Base-by-base conservation (phyloP, 2,329 filamentous ascomycete genomes). In the Fonsecaea nubica region DNA sequence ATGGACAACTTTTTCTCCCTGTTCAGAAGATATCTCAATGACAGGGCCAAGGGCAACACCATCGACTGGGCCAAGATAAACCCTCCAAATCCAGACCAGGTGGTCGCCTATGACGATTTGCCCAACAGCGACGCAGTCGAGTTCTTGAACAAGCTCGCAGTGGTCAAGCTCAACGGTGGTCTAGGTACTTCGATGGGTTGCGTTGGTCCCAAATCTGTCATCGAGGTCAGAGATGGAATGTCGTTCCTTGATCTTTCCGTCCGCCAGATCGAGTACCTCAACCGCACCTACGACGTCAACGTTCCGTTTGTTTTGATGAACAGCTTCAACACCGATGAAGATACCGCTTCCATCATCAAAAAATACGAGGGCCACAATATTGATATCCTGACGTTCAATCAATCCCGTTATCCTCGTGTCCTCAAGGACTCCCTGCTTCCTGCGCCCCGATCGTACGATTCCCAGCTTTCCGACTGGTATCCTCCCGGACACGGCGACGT, bases 1-100 rank as follows among this genome's bases (percentile, higher is more conserved):
- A 98, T 97, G 93, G 95, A 99, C 88, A 99, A 99, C 89, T 99
- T 99, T 87, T 99, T 99, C 79, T 90, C 93, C 68, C 90, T 99
- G 69, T 99, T 99, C 90, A 91, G 95, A 78, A 89, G 95, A 82
- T 99, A 97, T 83, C 85, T 99, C 71, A 97, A 97, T 79, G 95
- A 98, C 85, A 97, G 97, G 86, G 94, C 95, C 77, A 98, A 98
- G 89, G 93, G 94, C 80, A 97, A 95, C 79, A 89, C 89, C 59
- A 88, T 95, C 87, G 92, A 97, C 80, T 99, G 95, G 95, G 93
- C 96, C 72, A 92, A 93, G 77, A 99, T 99, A 80, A 90, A 92
- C 62, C 95, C 95, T 73, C 95, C 95, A 64, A 93, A 95, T 74
- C 89, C 91, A 75, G 90, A 91, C 74, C 95, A 99, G 85, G 95